Conservation (phyloP, 2,329 filamentous ascomycete genomes). For the Magnaporthiopsis incrustans region DNA sequence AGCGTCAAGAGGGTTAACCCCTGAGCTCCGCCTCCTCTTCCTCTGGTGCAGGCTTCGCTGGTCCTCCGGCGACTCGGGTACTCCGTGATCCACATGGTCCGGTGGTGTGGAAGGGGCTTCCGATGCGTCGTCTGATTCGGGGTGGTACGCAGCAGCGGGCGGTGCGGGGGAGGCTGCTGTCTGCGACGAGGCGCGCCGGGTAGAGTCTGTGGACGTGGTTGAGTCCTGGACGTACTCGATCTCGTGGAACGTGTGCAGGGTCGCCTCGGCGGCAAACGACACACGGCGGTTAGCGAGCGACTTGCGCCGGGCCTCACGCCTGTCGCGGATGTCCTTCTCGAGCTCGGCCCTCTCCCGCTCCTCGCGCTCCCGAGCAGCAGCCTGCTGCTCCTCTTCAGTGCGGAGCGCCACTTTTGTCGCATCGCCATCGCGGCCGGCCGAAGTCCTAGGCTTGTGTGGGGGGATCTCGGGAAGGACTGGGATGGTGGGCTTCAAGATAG, state of each 20-base stretch:
- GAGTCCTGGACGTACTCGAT: conserved; percentile 84
- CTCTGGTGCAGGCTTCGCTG: conserved; percentile 59
- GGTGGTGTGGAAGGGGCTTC: conserved; percentile 56
- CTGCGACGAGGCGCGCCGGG: conserved; percentile 64
- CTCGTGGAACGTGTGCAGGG: conserved; percentile 93
- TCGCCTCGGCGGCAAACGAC: conserved; percentile 95
- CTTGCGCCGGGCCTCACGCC: conserved; percentile 83
- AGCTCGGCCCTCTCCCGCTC: conserved; percentile 53
- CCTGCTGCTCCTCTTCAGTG: conserved; percentile 64
- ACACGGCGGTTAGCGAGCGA: conserved; percentile 89
- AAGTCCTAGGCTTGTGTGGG: conserved; percentile 49
- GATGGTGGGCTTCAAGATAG: conserved; percentile 76
- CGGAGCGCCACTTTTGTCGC: conserved; percentile 55
- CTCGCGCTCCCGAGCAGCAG: conserved; percentile 60
- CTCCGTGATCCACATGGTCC: conserved; percentile 50
- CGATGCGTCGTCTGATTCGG: conserved; percentile 39
- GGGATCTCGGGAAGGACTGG: conserved; percentile 60
- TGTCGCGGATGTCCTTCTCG: conserved; percentile 57
- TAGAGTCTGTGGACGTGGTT: conserved; percentile 71
- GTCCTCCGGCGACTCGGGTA: conserved; percentile 52
- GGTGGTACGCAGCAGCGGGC: conserved; percentile 18
- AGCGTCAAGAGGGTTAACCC: conserved; percentile 55
- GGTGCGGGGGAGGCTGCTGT: conserved; percentile 23
- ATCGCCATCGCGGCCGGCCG: conserved; percentile 20
- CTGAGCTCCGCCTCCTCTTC: conserved; percentile 56